Base-by-base conservation (phyloP, 805 yeast species). In the Saturnispora halmiae region DNA sequence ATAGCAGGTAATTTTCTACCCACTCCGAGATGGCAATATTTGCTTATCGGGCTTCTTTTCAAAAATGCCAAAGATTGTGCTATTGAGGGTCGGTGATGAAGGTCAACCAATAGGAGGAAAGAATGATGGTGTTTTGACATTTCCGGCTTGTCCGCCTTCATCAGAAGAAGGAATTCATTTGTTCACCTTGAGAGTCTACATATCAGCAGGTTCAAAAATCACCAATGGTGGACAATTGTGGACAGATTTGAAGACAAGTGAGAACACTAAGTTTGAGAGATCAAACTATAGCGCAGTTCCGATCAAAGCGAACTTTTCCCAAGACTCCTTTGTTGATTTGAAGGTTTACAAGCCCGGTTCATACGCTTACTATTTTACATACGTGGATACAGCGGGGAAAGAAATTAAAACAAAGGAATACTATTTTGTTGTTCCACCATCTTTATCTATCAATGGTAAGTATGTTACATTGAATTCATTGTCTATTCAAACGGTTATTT, bases 361-460 rank as follows among this genome's bases (percentile, higher is more conserved):
- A 2, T 90, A 72, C 60, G 72, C 82, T 44, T 88, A 76, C 59
- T 83, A 78, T 53, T 65, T 82, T 16, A 70, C 80, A 9, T 87
- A 79, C 55, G 63, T 67, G 26, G 49, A 61, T 0, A 45, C 59
- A 13, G 46, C 45, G 25, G 58, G 60, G 15, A 47, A 56, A 13
- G 54, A 52, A 31, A 25, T 34, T 4, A 57, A 56, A 31, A 26
- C 38, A 13, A 50, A 69, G 31, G 69, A 72, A 49, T 79, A 67
- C 60, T 78, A 79, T 58, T 84, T 90, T 59, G 79, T 77, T 24
- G 94, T 82, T 10, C 86, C 88, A 1, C 94, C 96, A 3, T 75
- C 78, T 11, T 68, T 90, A 43, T 63, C 65, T 32, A 64, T 84
- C 42, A 68, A 72, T 35, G 75, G 65, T 32, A 56, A 67, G 14